Percentiles rank a stretch among this genome's conserved stretches.
Conservation (phyloP, 1,284 basidiomycete genomes). For the Fomitiporia mediterranea region DNA sequence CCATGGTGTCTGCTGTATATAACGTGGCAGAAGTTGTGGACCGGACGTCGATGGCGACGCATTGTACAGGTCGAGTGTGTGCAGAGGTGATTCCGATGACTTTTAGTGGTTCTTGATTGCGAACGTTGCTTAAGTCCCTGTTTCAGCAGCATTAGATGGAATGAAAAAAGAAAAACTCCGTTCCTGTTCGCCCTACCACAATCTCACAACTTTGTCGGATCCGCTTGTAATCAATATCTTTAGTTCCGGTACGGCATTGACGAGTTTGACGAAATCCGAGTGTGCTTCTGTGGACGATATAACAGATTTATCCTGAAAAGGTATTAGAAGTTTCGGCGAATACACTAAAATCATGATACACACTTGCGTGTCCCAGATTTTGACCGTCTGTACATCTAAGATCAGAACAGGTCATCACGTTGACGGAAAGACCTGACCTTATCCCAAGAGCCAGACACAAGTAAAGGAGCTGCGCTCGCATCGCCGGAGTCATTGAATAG, state of each 20-base stretch:
- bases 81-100: slow-evolving; percentile 64
- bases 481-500: slow-evolving; percentile 45
- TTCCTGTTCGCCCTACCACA: slow-evolving; percentile 69
- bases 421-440: slow-evolving; percentile 55
- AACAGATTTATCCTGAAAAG: slow-evolving; percentile 55
- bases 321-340: neutral
- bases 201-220: slow-evolving; percentile 84
- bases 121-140: slow-evolving; percentile 59
- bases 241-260: slow-evolving; percentile 64
- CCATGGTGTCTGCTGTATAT: slow-evolving; percentile 85
- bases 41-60: slow-evolving; percentile 45
- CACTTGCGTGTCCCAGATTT: slow-evolving; percentile 77
- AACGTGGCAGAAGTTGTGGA: slow-evolving; percentile 47
- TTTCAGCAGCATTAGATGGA: slow-evolving; percentile 3
- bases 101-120: slow-evolving; percentile 41
- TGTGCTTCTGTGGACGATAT: slow-evolving; percentile 77
- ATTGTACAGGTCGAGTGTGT: slow-evolving; percentile 69
- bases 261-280: slow-evolving; percentile 81
- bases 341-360: slow-evolving; percentile 24
- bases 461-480: slow-evolving; percentile 39
- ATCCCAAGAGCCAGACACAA: slow-evolving; percentile 91
- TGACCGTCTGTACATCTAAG: slow-evolving; percentile 56
- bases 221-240: slow-evolving; percentile 78
- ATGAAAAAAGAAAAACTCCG: too few species aligned
- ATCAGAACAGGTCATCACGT: slow-evolving; percentile 4